phyloP scores from a whole-genome alignment of 2,329 filamentous ascomycete species.

The Clarireedia hainanense region DNA sequence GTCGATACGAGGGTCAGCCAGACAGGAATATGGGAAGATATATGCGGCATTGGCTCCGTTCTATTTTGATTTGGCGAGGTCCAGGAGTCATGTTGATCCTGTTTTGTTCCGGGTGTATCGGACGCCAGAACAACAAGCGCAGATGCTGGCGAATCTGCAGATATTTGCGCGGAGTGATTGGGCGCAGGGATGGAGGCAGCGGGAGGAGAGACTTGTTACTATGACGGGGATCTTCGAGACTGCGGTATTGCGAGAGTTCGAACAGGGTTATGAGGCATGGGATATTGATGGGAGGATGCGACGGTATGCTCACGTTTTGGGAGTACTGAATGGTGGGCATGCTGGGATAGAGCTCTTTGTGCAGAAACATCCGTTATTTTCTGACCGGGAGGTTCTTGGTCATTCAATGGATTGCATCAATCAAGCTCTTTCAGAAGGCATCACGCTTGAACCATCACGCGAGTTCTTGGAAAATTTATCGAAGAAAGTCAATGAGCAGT shows the following conservation, averaged over 20 bases:
- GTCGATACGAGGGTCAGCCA: constrained; percentile 76
- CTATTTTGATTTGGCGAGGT: constrained; percentile 72
- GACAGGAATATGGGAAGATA: constrained; percentile 84
- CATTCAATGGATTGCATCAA: constrained; percentile 78
- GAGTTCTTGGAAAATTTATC: constrained; percentile 72
- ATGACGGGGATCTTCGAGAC: constrained; percentile 84
- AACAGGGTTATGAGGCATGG: constrained; percentile 81
- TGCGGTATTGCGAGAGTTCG: constrained; percentile 83
- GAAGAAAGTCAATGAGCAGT: constrained; percentile 73
- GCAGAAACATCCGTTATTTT: constrained; percentile 78
- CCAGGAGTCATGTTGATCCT: constrained; percentile 69
- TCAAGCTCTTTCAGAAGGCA: constrained; percentile 51
- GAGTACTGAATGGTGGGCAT: constrained; percentile 70
- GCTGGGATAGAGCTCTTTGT: constrained; percentile 79
- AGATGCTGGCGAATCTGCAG: constrained; percentile 75
- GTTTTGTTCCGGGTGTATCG: constrained; percentile 79
- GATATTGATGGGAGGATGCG: constrained; percentile 86
- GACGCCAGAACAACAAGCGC: constrained; percentile 83
- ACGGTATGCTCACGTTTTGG: constrained; percentile 79
- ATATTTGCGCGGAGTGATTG: constrained; percentile 76
- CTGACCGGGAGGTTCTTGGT: constrained; percentile 61
- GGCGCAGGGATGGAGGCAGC: constrained; percentile 61
- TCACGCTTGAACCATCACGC: constrained; percentile 73
- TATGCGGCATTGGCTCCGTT: constrained; percentile 85
- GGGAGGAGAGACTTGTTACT: constrained; percentile 63